Evolutionary conservation across 805 yeast genomes (phyloP), one percentile per base, ranked within the genome.

Genomic region (Ogataea nitratoaversa): DNA sequence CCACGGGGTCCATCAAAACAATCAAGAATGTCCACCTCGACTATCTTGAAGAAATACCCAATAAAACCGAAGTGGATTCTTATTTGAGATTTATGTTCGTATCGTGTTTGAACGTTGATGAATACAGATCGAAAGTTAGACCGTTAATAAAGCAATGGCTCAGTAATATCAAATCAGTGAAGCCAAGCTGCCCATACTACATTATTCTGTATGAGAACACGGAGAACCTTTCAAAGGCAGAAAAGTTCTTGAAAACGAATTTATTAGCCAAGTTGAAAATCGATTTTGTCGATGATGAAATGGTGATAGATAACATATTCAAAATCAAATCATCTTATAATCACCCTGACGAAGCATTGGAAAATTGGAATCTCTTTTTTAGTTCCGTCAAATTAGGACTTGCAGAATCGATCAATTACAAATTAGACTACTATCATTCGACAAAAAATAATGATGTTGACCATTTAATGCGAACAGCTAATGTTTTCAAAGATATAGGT

Each of bases 81-180:
- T 79, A 82, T 49, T 65, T 85, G 34, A 72, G 82, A 47, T 54
- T 89, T 17, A 79, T 91, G 67, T 74, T 90, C 41, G 70, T 91
- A 7, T 73, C 73, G 40, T 76, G 82, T 44, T 79, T 76, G 5
- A 76, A 75, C 32, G 59, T 83, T 16, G 98, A 91, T 13, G 76
- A 76, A 1, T 91, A 91, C 59, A 69, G 95, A 44, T 60, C 83
- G 0, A 85, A 82, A 52, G 88, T 84, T 1, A 73, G 99, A 30
- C 95, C 95, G 1, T 66, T 88, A 48, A 77, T 90, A 18, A 73
- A 71, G 35, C 93, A 84, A 49, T 93, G 99, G 98, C 66, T 85
- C 19, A 67, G 72, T 39, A 50, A 68, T 32, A 50, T 67, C 47
- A 50, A 66, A 43, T 41, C 64, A 55, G 37, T 74, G 40, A 71